phyloP scores from a whole-genome alignment of 2,329 filamentous ascomycete genomes.

The Penicillium sp. region DNA sequence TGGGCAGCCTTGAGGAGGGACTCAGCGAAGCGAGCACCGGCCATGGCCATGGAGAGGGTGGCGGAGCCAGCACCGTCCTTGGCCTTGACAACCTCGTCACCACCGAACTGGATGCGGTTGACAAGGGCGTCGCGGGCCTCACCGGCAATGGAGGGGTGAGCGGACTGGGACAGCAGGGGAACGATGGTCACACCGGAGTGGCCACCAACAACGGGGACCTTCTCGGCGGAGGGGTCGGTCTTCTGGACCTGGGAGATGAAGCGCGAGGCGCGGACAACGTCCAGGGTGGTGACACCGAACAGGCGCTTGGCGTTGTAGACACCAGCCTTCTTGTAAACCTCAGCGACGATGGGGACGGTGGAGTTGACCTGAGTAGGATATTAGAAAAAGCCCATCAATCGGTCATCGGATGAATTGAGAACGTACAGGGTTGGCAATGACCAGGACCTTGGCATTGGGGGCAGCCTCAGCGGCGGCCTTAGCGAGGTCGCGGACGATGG shows the following conservation, averaged over 20 bases:
- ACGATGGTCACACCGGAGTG: conserved; percentile 99
- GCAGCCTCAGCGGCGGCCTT: conserved; percentile 87
- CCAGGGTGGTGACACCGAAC: conserved; percentile 98
- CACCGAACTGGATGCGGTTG: conserved; percentile 96
- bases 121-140: conserved; percentile 74
- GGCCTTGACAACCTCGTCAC: conserved; percentile 98
- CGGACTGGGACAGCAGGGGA: conserved; percentile 92
- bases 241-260: conserved; percentile 95
- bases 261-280: conserved; percentile 94
- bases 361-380: conserved; percentile 74
- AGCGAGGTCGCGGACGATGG: conserved; percentile 96
- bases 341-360: conserved; percentile 94
- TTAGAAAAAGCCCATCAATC: conserved; percentile 7
- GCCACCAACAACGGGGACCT: conserved; percentile 93
- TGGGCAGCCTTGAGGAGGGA: conserved; percentile 87
- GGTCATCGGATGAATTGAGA: not conserved
- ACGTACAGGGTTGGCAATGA: conserved; percentile 92
- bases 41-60: conserved; percentile 98
- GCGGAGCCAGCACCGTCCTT: conserved; percentile 97
- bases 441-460: conserved; percentile 90
- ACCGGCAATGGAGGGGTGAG: conserved; percentile 78
- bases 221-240: conserved; percentile 88
- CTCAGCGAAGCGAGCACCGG: conserved; percentile 82
- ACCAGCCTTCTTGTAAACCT: conserved; percentile 91
- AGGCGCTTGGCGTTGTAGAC: conserved; percentile 99